Base-by-base conservation (phyloP, 345 rosid species). In the Raphanus sativus region DNA sequence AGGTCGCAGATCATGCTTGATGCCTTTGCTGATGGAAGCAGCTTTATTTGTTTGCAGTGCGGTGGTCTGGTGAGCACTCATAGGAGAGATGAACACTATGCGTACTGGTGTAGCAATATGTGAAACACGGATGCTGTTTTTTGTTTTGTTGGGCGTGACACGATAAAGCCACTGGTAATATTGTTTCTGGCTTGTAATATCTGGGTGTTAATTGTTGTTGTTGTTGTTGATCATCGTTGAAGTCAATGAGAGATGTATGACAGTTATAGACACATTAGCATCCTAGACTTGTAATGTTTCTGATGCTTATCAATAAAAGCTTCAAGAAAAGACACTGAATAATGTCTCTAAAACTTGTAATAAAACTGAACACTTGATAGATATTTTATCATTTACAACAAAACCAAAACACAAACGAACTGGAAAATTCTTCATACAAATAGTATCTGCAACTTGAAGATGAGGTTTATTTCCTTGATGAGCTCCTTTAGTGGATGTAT, bases 11-110 rank as follows among this genome's bases (percentile, higher is more conserved):
- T 96, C 54, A 89, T 90, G 81, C 82, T 90, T 75, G 99, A 93
- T 52, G 98, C 98, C 24, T 93, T 85, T 84, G 86, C 95, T 0
- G 98, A 93, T 32, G 98, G 97, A 77, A 96, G 96, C 87, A 96
- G 96, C 86, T 96, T 91, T 81, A 86, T 91, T 33, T 93, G 98
- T 78, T 77, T 96, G 79, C 87, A 87, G 15, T 96, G 99, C 9
- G 97, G 99, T 9, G 98, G 99, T 66, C 90, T 96, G 40, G 99
- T 96, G 62, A 90, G 98, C 64, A 85, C 80, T 74, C 83, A 89
- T 73, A 93, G 98, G 24, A 90, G 81, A 85, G 99, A 96, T 25
- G 93, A 93, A 85, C 99, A 93, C 63, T 87, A 86, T 76, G 89
- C 97, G 3, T 86, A 84, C 85, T 91, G 97, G 99, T 95, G 97